These are phyloP conservation scores for Helichrysum umbraculigerum DNA, from an alignment of 129 eudicot genomes.

Conservation along the genomic window DNA sequence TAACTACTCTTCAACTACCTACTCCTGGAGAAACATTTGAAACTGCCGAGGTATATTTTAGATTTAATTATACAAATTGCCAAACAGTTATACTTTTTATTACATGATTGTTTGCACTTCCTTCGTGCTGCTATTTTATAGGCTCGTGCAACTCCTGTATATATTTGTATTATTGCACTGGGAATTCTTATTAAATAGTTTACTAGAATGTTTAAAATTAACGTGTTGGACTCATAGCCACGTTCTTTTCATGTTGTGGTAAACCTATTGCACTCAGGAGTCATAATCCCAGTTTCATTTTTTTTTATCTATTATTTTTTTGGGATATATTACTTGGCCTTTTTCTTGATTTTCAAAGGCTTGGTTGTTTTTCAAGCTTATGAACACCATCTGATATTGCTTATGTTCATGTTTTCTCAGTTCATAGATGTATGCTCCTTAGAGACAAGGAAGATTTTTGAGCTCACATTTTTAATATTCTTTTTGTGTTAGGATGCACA, in stretches of 20 bases:
- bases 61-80: neutral
- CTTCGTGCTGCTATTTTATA: neutral
- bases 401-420: too few species aligned
- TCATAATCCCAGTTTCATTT: too few species aligned
- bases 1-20: slow-evolving; percentile 76
- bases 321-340: too few species aligned
- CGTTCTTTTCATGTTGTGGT: too few species aligned
- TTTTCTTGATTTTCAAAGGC: too few species aligned
- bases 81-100: neutral
- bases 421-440: neutral
- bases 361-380: too few species aligned
- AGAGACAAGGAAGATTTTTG: slow-evolving; percentile 4
- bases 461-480: slow-evolving; percentile 10
- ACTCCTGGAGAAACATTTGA: slow-evolving; percentile 43
- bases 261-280: too few species aligned
- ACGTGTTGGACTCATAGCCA: too few species aligned
- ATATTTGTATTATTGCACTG: neutral
- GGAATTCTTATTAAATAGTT: slow-evolving; percentile 7
- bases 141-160: slow-evolving; percentile 4
- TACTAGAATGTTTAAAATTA: neutral
- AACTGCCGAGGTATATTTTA: slow-evolving; percentile 69
- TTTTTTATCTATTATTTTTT: too few species aligned
- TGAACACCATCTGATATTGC: too few species aligned
- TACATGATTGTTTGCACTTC: slow-evolving; percentile 8
- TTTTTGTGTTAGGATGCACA: slow-evolving; percentile 80